These are phyloP conservation scores for Pyrenophora graminea DNA, from an alignment of 2,329 filamentous ascomycete genomes.

Conservation along the genomic window DNA sequence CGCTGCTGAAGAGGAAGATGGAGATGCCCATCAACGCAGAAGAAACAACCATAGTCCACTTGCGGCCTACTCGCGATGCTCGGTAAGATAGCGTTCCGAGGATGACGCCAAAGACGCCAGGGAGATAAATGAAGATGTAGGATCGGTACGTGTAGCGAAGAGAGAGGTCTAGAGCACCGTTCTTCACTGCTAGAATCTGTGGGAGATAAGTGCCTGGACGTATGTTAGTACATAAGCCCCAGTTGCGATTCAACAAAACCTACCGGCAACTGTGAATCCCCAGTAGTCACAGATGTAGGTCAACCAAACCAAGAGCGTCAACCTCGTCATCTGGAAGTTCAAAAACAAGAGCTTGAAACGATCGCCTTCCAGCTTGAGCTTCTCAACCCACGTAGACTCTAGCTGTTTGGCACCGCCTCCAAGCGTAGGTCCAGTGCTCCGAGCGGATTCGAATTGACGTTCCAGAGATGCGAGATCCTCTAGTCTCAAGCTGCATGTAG, in stretches of 20 bases:
- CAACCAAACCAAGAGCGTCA: conserved; percentile 56
- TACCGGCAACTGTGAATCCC: conserved; percentile 55
- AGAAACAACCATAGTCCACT: conserved; percentile 53
- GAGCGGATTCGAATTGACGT: conserved; percentile 32
- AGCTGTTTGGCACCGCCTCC: conserved; percentile 40
- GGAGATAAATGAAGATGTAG: conserved; percentile 60
- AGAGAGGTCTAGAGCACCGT: conserved; percentile 51
- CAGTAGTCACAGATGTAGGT: conserved; percentile 58
- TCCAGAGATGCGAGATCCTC: conserved; percentile 45
- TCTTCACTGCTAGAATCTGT: conserved; percentile 58
- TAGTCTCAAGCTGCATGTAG: conserved; percentile 39
- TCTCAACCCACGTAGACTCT: conserved; percentile 37
- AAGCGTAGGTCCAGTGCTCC: conserved; percentile 30
- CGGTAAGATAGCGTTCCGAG: conserved; percentile 55
- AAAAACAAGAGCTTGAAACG: conserved; percentile 55
- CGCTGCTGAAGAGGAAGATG: conserved; percentile 52
- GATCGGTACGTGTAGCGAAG: conserved; percentile 56
- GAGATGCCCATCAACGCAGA: conserved; percentile 50
- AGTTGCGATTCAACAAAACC: not conserved
- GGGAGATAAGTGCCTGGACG: conserved; percentile 53
- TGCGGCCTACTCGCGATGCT: conserved; percentile 50
- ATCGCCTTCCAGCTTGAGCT: conserved; percentile 47
- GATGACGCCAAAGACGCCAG: conserved; percentile 57
- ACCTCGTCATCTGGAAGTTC: conserved; percentile 47
- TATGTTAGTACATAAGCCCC: conserved; percentile 1